Conservation (phyloP, 2,329 filamentous ascomycete genomes). For the Aspergillaceae sp. region DNA sequence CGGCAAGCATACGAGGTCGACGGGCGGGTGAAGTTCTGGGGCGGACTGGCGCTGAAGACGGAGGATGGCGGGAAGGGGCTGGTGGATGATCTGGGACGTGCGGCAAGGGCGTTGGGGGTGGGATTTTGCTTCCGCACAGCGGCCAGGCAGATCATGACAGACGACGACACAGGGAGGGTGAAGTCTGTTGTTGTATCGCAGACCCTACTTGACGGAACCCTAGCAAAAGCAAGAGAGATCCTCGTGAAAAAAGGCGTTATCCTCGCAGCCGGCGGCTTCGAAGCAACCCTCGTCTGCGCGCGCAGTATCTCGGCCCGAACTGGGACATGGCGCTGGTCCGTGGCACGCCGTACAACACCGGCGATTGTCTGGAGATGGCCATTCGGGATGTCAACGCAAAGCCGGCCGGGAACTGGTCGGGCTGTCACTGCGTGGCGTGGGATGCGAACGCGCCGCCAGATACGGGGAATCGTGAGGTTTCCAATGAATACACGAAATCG, state of each 20-base stretch:
- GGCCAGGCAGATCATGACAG: conserved; percentile 22
- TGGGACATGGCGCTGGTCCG: conserved; percentile 57
- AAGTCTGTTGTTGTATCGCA: conserved; percentile 14
- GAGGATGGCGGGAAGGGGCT: conserved; percentile 53
- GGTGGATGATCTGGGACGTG: conserved; percentile 41
- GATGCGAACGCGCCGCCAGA: conserved; percentile 52
- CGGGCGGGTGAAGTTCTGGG: conserved; percentile 57
- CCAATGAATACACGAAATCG: conserved; percentile 61
- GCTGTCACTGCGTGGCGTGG: conserved; percentile 59
- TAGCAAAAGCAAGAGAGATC: neutral
- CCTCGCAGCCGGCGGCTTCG: conserved; percentile 52
- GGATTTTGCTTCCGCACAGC: conserved; percentile 41
- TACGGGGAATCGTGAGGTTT: conserved; percentile 49
- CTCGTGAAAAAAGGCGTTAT: conserved; percentile 12
- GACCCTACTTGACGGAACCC: conserved; percentile 5
- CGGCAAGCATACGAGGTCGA: conserved; percentile 58
- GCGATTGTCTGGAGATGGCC: conserved; percentile 49
- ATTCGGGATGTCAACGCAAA: conserved; percentile 45
- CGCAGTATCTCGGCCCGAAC: conserved; percentile 47
- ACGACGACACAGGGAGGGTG: conserved; percentile 11
- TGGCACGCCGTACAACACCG: conserved; percentile 57
- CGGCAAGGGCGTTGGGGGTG: conserved; percentile 39
- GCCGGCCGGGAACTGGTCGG: conserved; percentile 52
- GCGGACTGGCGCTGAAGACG: conserved; percentile 53
- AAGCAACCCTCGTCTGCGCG: conserved; percentile 50